Evolutionary conservation across 202 grass and related monocot genomes (phyloP).

Genomic region (Zoysia matrella): DNA sequence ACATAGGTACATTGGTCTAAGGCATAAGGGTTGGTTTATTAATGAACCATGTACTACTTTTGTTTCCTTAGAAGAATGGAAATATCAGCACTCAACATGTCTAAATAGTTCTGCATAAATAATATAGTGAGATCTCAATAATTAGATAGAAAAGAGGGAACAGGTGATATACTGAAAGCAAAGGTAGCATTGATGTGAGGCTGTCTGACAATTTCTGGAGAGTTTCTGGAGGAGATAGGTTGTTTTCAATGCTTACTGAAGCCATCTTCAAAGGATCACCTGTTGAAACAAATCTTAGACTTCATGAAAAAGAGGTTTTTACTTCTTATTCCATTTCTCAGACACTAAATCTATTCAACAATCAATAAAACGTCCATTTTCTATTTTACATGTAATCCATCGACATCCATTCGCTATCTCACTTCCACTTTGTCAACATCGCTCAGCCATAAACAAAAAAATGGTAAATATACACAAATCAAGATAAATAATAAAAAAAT

Average conservation of each 20-base stretch:
- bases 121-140: not conserved
- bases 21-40: not conserved
- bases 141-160: not conserved
- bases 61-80: not conserved
- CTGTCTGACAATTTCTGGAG: slow-evolving; percentile 75
- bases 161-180: slow-evolving; percentile 71
- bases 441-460: not conserved
- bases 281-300: slow-evolving; percentile 40
- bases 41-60: not conserved
- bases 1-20: not conserved
- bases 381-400: not conserved
- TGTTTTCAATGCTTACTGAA: slow-evolving; percentile 63
- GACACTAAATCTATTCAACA: not conserved
- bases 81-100: not conserved
- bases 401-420: not conserved
- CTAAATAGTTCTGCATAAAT: not conserved
- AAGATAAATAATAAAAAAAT: not conserved
- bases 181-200: slow-evolving; percentile 85
- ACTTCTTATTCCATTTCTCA: not conserved
- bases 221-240: slow-evolving; percentile 65
- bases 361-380: not conserved
- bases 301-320: not conserved
- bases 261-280: slow-evolving; percentile 95
- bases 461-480: not conserved
- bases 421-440: not conserved